phyloP scores from a whole-genome alignment of 1,139 yeast genomes.

The Dujonia santamariae region DNA sequence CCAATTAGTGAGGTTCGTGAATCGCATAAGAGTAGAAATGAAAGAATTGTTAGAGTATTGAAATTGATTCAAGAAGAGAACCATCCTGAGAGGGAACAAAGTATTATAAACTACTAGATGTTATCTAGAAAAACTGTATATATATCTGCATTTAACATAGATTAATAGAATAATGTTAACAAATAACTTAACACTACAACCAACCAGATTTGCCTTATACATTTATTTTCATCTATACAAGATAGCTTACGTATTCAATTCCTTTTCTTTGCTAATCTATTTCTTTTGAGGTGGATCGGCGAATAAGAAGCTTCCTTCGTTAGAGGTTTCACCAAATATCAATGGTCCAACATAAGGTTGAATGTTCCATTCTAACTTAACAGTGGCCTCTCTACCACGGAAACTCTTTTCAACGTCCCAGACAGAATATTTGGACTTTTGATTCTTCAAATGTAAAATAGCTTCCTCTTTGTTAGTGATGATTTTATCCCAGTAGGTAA shows the following conservation, averaged over 20 bases:
- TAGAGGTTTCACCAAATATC: slow-evolving; percentile 58
- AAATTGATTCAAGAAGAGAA: background rate
- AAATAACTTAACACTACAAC: background rate
- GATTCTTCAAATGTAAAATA: slow-evolving; percentile 45
- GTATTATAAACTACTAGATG: no score
- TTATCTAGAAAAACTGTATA: background rate
- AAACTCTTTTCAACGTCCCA: slow-evolving; percentile 81
- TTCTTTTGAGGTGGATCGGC: slow-evolving; percentile 20
- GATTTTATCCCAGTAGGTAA: slow-evolving; percentile 90
- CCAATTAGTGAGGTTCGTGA: slow-evolving; percentile 18
- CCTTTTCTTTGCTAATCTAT: background rate
- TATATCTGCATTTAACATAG: background rate
- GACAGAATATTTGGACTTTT: slow-evolving; percentile 74
- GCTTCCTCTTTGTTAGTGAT: slow-evolving; percentile 61
- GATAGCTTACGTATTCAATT: no score
- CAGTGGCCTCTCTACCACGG: slow-evolving; percentile 62
- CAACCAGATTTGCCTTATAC: slow-evolving; percentile 1
- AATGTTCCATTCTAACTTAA: slow-evolving; percentile 83
- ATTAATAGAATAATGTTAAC: background rate
- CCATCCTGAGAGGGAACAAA: background rate
- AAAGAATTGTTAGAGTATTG: slow-evolving; percentile 12
- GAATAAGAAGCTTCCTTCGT: slow-evolving; percentile 25
- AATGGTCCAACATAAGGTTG: slow-evolving; percentile 90
- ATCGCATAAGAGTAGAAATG: slow-evolving; percentile 17
- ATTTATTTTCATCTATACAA: no score